A percentile compares a stretch with the other conserved stretches of the same genome.
phyloP scores from a whole-genome alignment of 805 yeast species.

The Spathaspora boniae region DNA sequence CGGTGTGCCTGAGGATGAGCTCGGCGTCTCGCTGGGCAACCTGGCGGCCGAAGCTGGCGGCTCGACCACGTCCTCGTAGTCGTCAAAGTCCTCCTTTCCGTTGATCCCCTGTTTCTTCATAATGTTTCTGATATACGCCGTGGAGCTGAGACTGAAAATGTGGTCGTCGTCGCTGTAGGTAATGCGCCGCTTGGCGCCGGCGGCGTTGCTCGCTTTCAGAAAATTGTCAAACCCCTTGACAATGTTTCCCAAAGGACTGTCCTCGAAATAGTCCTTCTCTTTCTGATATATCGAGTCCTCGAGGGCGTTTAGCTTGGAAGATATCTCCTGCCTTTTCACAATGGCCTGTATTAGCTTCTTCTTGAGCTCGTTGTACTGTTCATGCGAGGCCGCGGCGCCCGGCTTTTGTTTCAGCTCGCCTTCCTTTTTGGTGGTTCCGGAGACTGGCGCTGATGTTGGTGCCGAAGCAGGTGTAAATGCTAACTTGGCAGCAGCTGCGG shows the following conservation, averaged over 20 bases:
- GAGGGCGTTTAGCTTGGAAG: slow-evolving; percentile 54
- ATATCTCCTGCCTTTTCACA: slow-evolving; percentile 59
- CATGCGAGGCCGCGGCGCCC: slow-evolving; percentile 12
- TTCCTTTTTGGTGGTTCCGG: neutral
- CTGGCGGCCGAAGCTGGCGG: slow-evolving; percentile 15
- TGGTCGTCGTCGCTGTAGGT: slow-evolving; percentile 71
- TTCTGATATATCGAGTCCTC: slow-evolving; percentile 79
- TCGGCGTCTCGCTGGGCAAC: slow-evolving; percentile 1
- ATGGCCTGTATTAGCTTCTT: slow-evolving; percentile 64
- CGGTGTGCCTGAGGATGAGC: slow-evolving; percentile 10
- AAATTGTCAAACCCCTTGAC: slow-evolving; percentile 90
- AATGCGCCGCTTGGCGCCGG: slow-evolving; percentile 39
- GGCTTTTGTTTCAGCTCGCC: neutral
- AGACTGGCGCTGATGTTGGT: neutral
- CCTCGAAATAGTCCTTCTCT: slow-evolving; percentile 75
- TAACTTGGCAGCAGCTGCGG: slow-evolving; percentile 2
- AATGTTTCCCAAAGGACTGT: slow-evolving; percentile 71
- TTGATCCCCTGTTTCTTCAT: slow-evolving; percentile 42
- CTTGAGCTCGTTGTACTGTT: slow-evolving; percentile 65
- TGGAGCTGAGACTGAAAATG: slow-evolving; percentile 72
- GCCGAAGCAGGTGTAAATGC: neutral
- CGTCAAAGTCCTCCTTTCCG: slow-evolving; percentile 32
- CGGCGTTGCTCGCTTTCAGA: slow-evolving; percentile 38
- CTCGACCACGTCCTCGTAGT: slow-evolving; percentile 35
- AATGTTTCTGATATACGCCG: slow-evolving; percentile 58